Conservation (phyloP, 352 stramenopile species). For the Pythium scleroteichum region DNA sequence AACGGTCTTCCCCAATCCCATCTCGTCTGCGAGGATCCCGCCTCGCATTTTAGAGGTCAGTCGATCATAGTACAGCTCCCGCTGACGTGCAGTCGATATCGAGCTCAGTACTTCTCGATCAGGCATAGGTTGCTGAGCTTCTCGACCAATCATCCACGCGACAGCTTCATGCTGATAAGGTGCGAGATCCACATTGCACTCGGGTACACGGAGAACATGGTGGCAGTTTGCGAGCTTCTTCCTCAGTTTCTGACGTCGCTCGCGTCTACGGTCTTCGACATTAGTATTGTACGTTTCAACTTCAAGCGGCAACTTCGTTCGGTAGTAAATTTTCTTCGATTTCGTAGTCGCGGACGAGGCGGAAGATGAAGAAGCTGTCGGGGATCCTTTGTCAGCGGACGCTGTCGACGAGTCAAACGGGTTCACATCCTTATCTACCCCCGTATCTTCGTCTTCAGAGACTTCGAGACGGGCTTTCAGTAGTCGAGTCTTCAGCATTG, state of each 20-base stretch:
- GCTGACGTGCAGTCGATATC: slow-evolving; percentile 13
- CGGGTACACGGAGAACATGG: slow-evolving; percentile 29
- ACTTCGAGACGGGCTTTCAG: slow-evolving; percentile 15
- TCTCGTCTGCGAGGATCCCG: slow-evolving; percentile 87
- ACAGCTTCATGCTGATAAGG: slow-evolving; percentile 87
- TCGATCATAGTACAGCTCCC: slow-evolving; percentile 33
- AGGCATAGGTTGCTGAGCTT: slow-evolving; percentile 16
- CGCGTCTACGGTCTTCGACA: slow-evolving; percentile 44
- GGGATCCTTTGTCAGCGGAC: slow-evolving; percentile 14
- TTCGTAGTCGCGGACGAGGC: slow-evolving; percentile 10
- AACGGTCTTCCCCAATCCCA: slow-evolving; percentile 91
- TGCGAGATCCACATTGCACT: slow-evolving; percentile 61
- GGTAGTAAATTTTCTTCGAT: slow-evolving; percentile 33
- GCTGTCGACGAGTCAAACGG: slow-evolving; percentile 24
- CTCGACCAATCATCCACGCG: slow-evolving; percentile 85
- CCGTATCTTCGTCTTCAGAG: slow-evolving; percentile 20
- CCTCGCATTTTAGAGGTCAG: slow-evolving; percentile 43
- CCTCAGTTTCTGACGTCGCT: slow-evolving; percentile 38
- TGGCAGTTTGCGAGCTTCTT: slow-evolving; percentile 15
- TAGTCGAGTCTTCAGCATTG: slow-evolving; percentile 22
- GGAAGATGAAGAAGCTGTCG: slow-evolving; percentile 21
- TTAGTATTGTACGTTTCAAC: slow-evolving; percentile 58
- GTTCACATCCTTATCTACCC: slow-evolving; percentile 1
- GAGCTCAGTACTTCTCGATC: slow-evolving; percentile 25
- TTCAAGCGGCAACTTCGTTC: slow-evolving; percentile 60